phyloP scores from a whole-genome alignment of 2,329 filamentous ascomycete genomes.

The Clarireedia hainanense region DNA sequence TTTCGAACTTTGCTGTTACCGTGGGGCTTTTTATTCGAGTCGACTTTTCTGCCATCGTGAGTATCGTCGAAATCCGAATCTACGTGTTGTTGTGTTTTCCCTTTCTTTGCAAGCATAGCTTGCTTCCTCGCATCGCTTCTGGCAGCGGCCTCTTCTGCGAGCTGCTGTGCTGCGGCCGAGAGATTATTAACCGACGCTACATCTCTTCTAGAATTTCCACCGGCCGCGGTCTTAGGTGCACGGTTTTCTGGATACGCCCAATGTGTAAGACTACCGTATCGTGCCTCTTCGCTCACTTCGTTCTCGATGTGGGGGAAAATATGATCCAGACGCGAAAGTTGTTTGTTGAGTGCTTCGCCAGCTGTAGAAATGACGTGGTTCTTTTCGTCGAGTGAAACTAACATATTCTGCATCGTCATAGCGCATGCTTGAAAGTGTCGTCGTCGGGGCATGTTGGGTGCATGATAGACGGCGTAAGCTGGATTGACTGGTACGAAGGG shows the following conservation, averaged over 20 bases:
- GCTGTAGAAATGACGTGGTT: constrained; percentile 93
- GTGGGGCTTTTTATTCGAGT: constrained; percentile 50
- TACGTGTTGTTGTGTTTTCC: constrained; percentile 44
- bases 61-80: constrained; percentile 77
- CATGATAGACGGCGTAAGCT: constrained; percentile 41
- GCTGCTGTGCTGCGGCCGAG: constrained; percentile 61
- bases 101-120: constrained; percentile 64
- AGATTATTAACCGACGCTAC: constrained; percentile 65
- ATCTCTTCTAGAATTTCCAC: constrained; percentile 71
- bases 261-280: constrained; percentile 83
- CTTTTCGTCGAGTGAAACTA: constrained; percentile 91
- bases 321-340: constrained; percentile 76
- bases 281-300: constrained; percentile 91
- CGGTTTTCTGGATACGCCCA: constrained; percentile 94
- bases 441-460: constrained; percentile 56
- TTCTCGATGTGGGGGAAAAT: constrained; percentile 79
- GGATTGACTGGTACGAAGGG: constrained; percentile 26
- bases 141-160: constrained; percentile 76
- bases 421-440: constrained; percentile 73
- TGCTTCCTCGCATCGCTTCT: constrained; percentile 81
- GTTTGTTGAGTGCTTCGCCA: constrained; percentile 79
- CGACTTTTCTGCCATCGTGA: constrained; percentile 34
- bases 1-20: constrained; percentile 56
- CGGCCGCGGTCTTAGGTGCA: constrained; percentile 51
- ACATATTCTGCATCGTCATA: constrained; percentile 71